Evolutionary conservation across 208 protist species (phyloP).

Genomic region (Angomonas ambiguus): DNA sequence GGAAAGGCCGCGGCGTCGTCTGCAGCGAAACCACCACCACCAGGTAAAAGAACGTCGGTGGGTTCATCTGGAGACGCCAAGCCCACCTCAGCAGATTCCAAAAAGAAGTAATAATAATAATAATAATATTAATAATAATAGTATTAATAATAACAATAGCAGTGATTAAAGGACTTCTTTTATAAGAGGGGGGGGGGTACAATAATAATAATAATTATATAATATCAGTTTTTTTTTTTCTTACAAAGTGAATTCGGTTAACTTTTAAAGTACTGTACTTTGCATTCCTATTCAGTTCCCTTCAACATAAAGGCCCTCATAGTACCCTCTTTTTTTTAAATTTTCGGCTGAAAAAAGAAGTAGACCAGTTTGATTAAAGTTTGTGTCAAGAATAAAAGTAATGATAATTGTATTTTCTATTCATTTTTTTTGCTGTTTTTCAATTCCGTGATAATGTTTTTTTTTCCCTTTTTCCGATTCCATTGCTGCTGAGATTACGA

Average conservation of each 20-base stretch:
- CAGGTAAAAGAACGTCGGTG: background rate
- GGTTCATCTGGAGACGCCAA: background rate
- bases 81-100: background rate
- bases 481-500: background rate
- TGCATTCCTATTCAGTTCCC: too few species aligned
- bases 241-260: too few species aligned
- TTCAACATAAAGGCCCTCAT: too few species aligned
- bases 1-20: background rate
- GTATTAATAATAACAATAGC: background rate
- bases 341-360: too few species aligned
- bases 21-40: background rate
- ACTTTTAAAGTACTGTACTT: too few species aligned
- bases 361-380: too few species aligned
- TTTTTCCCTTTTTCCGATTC: background rate
- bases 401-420: background rate
- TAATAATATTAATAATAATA: conserved; percentile 1
- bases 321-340: too few species aligned
- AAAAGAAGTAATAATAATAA: background rate
- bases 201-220: background rate
- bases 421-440: conserved; percentile 8
- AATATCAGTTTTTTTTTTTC: conserved; percentile 10
- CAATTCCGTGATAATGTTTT: conserved; percentile 4
- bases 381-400: background rate
- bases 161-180: background rate
- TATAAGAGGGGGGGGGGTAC: background rate